These are phyloP conservation scores for Dactylellina parvicollis DNA, from an alignment of 2,329 filamentous ascomycete species.

Conservation along the genomic window DNA sequence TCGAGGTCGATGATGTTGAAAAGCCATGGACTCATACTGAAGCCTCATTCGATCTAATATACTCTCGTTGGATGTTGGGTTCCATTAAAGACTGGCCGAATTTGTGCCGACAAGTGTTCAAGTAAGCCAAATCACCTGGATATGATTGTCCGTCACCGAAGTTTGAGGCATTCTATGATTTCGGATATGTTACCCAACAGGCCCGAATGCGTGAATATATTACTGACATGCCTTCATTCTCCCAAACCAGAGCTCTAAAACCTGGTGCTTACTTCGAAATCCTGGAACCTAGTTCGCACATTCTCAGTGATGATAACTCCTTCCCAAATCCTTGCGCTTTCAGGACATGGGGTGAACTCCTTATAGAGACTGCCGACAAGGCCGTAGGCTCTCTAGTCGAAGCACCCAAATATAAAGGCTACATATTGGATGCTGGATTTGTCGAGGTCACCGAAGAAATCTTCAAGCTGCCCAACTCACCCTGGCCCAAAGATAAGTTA, in stretches of 20 bases:
- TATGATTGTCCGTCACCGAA: too few species aligned
- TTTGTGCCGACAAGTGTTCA: slow-evolving; percentile 64
- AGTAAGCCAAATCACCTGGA: slow-evolving; percentile 56
- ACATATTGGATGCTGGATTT: slow-evolving; percentile 61
- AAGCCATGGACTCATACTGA: slow-evolving; percentile 56
- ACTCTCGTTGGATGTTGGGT: slow-evolving; percentile 66
- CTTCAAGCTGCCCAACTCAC: slow-evolving; percentile 65
- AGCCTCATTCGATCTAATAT: slow-evolving; percentile 58
- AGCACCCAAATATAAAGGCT: slow-evolving; percentile 50
- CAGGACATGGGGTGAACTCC: slow-evolving; percentile 58
- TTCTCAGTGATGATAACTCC: slow-evolving; percentile 47
- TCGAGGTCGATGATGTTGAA: slow-evolving; percentile 57
- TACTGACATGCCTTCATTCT: background rate
- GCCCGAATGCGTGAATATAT: background rate
- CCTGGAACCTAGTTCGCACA: slow-evolving; percentile 49
- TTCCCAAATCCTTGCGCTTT: slow-evolving; percentile 56
- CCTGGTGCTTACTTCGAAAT: slow-evolving; percentile 54
- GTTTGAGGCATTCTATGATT: too few species aligned
- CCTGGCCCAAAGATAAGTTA: slow-evolving; percentile 65
- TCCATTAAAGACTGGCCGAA: slow-evolving; percentile 68
- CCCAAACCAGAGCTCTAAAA: slow-evolving; percentile 14
- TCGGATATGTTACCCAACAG: too few species aligned
- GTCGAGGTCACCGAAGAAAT: slow-evolving; percentile 61
- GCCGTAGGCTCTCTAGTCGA: slow-evolving; percentile 58
- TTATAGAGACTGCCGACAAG: slow-evolving; percentile 58